Evolutionary conservation across 2,329 filamentous ascomycete genomes (phyloP).

Genomic region (Arachnomyces sp.): DNA sequence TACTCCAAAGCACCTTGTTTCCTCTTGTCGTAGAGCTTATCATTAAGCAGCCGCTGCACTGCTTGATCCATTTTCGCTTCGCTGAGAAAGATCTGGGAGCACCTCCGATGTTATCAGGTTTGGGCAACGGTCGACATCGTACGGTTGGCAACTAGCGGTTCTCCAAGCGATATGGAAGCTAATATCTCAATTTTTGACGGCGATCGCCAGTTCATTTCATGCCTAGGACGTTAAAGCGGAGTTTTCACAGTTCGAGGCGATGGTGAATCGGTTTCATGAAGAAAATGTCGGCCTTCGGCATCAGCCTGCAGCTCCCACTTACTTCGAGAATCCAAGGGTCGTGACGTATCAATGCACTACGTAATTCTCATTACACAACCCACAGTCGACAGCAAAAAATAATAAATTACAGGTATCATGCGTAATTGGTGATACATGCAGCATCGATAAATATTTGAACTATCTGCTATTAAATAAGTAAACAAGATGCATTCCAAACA

Average conservation of each 20-base stretch:
- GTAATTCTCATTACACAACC: too few relatives aligned
- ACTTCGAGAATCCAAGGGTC: not conserved
- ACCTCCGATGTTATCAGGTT: not conserved
- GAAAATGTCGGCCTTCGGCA: too few relatives aligned
- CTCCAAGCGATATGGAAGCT: too few relatives aligned
- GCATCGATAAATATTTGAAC: not conserved
- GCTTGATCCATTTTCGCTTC: slow-evolving; percentile 64
- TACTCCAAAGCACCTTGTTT: slow-evolving; percentile 96
- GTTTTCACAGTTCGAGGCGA: too few relatives aligned
- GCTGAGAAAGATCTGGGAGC: slow-evolving; percentile 5
- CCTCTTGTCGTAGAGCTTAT: slow-evolving; percentile 98
- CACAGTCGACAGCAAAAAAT: too few relatives aligned
- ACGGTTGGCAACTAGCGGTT: not conserved
- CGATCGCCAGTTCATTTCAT: not conserved
- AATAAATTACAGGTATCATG: too few relatives aligned
- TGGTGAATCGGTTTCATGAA: too few relatives aligned
- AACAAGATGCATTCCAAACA: not conserved
- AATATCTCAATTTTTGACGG: too few relatives aligned
- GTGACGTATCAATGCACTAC: not conserved
- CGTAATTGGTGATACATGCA: not conserved
- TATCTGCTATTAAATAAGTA: too few relatives aligned
- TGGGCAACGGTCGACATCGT: not conserved
- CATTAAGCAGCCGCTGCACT: slow-evolving; percentile 85
- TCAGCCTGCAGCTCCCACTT: too few relatives aligned
- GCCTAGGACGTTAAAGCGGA: not conserved